Base-by-base conservation (phyloP, 495 filamentous ascomycete genomes). In the Bryoglossum gracile region DNA sequence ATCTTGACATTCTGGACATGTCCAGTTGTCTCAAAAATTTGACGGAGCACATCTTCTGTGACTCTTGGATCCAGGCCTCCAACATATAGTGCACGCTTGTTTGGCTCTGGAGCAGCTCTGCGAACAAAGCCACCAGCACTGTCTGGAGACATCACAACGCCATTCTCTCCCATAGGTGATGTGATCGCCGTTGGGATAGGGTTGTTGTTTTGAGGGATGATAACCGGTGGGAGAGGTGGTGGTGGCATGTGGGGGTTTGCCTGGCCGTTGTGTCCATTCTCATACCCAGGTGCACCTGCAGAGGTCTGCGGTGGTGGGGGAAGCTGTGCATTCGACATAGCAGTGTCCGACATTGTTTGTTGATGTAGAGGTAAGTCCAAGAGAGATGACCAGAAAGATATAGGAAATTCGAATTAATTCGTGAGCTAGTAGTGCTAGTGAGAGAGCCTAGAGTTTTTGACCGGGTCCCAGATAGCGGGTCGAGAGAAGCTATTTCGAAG, bases 1-100 rank as follows among this genome's bases (percentile, higher is more conserved):
- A 99, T 95, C 75, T 99, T 99, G 52, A 99, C 92, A 58, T 86
- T 97, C 66, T 95, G 82, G 52, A 99, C 92, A 69, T 99, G 92
- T 19, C 92, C 92, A 46, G 88, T 95, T 3, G 92, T 97, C 72
- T 99, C 94, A 61, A 99, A 99, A 46, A 99, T 99, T 64, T 97
- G 94, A 58, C 89, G 86, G 57, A 99, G 66, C 28, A 97, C 87
- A 62, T 97, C 92, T 62, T 99, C 92, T 25, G 92, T 96, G 36
- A 97, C 92, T 42, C 92, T 78, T 26, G 89, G 88, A 63, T 99
- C 94, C 53, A 99, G 72, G 39, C 92, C 92, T 25, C 92, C 92
- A 37, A 99, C 90, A 56, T 99, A 99, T 37, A 99, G 72, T 34
- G 92, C 92, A 57, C 94, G 78, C 78, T 99, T 99, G 74, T 99